Evolutionary conservation across 345 rosid species (phyloP), one percentile per base, ranked within the genome.

Genomic region (Brassica rapa): DNA sequence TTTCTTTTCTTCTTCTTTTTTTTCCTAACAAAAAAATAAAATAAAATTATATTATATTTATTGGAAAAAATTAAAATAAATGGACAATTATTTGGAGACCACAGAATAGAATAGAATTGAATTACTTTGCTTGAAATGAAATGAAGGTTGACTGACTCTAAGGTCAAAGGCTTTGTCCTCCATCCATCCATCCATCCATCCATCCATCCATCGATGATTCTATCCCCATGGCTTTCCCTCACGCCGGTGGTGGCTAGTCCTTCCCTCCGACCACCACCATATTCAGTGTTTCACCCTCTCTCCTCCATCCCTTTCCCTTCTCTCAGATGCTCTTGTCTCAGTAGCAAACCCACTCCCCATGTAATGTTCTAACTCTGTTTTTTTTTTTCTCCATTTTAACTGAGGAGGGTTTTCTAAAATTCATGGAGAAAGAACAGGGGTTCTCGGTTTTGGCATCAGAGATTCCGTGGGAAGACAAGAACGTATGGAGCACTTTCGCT

Each of bases 401-500:
- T 37, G 43, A 71, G 72, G 81, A 71, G 46, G 11, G 46, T 39
- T 10, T 8, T 39, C 46, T 33, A 33, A 37, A 43, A 10, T 43
- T 43, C 51, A 10, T 12, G 72, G 65, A 14, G 16, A 4, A 25
- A 41, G 67, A 76, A 60, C 73, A 85, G 2, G 87, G 82, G 0
- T 90, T 90, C 77, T 84, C 93, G 2, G 89, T 76, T 60, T 84
- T 90, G 77, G 77, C 80, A 71, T 70, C 87, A 9, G 88, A 87
- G 15, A 75, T 74, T 79, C 93, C 95, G 71, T 94, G 97, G 97
- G 91, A 88, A 55, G 79, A 77, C 6, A 83, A 83, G 4, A 77
- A 66, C 72, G 29, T 76, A 63, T 94, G 97, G 98, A 88, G 88
- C 85, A 92, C 90, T 9, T 81, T 94, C 83, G 88, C 84, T 30